A percentile compares a stretch with the other conserved stretches of the same genome.
These are phyloP conservation scores for Ceriops decandra DNA, from an alignment of 345 rosid genomes.

Conservation along the genomic window DNA sequence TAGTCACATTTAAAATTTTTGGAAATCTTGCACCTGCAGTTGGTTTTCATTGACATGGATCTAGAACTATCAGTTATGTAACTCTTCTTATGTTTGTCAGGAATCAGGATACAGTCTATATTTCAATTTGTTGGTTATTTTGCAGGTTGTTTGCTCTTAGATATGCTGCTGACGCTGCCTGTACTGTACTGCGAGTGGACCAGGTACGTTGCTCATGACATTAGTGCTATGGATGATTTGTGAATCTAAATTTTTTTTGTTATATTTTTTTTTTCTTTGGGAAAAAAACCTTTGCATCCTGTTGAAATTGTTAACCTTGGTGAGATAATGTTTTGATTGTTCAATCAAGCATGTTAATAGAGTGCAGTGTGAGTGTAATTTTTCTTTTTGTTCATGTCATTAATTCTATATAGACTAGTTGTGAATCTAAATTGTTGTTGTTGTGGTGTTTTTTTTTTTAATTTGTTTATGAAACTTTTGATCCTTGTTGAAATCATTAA, in stretches of 20 bases:
- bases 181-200: conserved; percentile 95
- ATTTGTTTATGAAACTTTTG: background rate
- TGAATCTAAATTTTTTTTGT: background rate
- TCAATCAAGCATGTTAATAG: background rate
- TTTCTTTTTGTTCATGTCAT: background rate
- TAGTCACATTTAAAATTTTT: too few species aligned
- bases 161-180: conserved; percentile 95
- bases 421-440: conserved; percentile 1
- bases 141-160: conserved; percentile 82
- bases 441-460: background rate
- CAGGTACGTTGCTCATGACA: conserved; percentile 47
- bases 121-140: too few species aligned
- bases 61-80: too few species aligned
- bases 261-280: too few species aligned
- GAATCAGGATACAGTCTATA: too few species aligned
- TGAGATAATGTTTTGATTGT: background rate
- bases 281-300: too few species aligned
- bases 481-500: background rate
- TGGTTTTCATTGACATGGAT: too few species aligned
- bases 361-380: background rate
- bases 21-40: too few species aligned
- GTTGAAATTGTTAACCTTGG: background rate
- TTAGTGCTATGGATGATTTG: background rate
- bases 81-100: too few species aligned
- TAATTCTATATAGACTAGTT: background rate